A percentile compares a stretch with the other conserved stretches of the same genome.
Conservation (phyloP, 169 alveolate genomes). For the Plasmodium billcollinsi region DNA sequence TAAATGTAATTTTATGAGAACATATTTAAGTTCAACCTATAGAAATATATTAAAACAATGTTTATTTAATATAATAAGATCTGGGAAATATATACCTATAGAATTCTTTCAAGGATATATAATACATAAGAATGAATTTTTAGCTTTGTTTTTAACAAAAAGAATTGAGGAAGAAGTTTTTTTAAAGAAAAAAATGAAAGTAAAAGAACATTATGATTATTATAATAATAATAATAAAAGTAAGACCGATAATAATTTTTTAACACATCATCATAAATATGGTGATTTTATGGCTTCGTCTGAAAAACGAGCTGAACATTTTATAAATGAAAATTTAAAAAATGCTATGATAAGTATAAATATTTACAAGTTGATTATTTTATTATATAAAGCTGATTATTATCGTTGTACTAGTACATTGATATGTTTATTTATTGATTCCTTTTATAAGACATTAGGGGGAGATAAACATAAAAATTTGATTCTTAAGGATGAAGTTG, state of each 20-base stretch:
- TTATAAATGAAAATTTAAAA: conserved; percentile 57
- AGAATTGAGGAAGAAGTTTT: conserved; percentile 49
- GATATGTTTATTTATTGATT: conserved; percentile 31
- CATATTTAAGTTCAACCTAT: conserved; percentile 60
- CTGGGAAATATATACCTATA: conserved; percentile 65
- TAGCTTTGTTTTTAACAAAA: conserved; percentile 49
- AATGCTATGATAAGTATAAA: conserved; percentile 34
- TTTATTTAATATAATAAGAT: conserved; percentile 21
- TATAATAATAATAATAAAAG: background rate
- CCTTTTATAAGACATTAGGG: conserved; percentile 8
- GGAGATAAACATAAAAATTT: background rate
- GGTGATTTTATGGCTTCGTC: conserved; percentile 46
- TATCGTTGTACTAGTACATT: conserved; percentile 60
- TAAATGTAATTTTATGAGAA: conserved; percentile 61
- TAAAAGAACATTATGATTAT: conserved; percentile 14
- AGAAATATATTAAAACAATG: conserved; percentile 72
- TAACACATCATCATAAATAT: conserved; percentile 4
- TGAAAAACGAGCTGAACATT: conserved; percentile 72
- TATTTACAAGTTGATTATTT: conserved; percentile 41
- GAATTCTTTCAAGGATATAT: conserved; percentile 77
- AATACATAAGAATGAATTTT: conserved; percentile 58
- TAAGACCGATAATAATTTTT: background rate
- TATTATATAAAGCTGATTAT: conserved; percentile 66
- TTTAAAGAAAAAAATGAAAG: conserved; percentile 59
- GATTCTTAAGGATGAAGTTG: background rate